Percentiles rank a stretch among this genome's conserved stretches.
Conservation (phyloP, 805 yeast species). For the Komagataella mondaviorum region DNA sequence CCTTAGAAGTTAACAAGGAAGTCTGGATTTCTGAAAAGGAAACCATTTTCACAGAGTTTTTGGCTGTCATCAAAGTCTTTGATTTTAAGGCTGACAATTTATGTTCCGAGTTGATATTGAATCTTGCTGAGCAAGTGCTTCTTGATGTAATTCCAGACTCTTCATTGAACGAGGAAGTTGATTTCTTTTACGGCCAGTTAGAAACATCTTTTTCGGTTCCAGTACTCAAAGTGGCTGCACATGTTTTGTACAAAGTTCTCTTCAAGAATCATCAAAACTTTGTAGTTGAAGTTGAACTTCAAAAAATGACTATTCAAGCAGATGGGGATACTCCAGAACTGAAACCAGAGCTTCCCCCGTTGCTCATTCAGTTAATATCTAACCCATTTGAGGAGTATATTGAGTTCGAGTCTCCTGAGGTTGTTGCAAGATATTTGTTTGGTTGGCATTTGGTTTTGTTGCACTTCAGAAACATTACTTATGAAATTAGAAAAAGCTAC, state of each 20-base stretch:
- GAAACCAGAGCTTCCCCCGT: conserved; percentile 23
- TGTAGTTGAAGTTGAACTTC: conserved; percentile 49
- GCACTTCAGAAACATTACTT: conserved; percentile 53
- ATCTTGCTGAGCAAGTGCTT: neutral
- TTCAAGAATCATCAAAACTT: conserved; percentile 37
- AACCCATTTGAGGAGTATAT: conserved; percentile 21
- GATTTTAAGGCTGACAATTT: conserved; percentile 15
- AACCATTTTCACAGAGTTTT: neutral
- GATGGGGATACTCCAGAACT: conserved; percentile 13
- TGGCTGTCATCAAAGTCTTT: conserved; percentile 15
- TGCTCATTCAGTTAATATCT: conserved; percentile 21
- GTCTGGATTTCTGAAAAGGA: neutral
- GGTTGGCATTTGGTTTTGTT: conserved; percentile 52
- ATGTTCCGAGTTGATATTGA: conserved; percentile 4
- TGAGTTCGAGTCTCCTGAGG: conserved; percentile 21
- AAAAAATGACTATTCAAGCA: conserved; percentile 20
- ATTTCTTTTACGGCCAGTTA: conserved; percentile 11
- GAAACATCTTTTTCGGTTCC: conserved; percentile 14
- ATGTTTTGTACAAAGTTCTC: conserved; percentile 25
- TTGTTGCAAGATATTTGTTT: conserved; percentile 38
- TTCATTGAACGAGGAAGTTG: conserved; percentile 18
- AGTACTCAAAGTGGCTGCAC: conserved; percentile 30
- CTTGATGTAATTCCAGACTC: conserved; percentile 1
- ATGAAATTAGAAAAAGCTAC: conserved; percentile 47
- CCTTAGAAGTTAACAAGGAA: conserved; percentile 2